phyloP scores from a whole-genome alignment of 2,329 filamentous ascomycete species.

The Kalmusia sp. region DNA sequence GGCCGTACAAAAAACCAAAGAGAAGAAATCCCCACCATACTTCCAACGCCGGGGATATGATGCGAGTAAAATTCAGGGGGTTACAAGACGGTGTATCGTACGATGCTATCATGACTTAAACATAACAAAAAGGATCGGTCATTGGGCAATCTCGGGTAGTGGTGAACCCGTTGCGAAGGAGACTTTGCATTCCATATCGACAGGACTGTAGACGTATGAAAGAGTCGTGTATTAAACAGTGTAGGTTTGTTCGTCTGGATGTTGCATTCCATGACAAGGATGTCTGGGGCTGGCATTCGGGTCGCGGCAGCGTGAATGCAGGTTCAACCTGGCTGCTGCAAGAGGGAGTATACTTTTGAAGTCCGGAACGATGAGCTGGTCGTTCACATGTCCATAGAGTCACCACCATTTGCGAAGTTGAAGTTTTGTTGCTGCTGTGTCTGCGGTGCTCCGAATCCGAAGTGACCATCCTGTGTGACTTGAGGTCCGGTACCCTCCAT shows the following conservation, averaged over 20 bases:
- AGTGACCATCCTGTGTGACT: constrained; percentile 75
- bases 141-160: constrained; percentile 20
- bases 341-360: constrained; percentile 4
- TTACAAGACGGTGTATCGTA: constrained; percentile 53
- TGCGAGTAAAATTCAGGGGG: constrained; percentile 44
- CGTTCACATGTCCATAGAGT: constrained; percentile 77
- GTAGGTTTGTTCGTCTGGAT: constrained; percentile 23
- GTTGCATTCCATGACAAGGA: constrained; percentile 17
- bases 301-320: constrained; percentile 3
- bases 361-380: constrained; percentile 7
- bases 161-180: constrained; percentile 10
- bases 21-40: constrained; percentile 26
- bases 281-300: constrained; percentile 17
- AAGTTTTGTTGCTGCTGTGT: constrained; percentile 75
- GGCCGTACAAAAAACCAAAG: constrained; percentile 26
- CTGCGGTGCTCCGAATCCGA: constrained; percentile 75
- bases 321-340: constrained; percentile 3
- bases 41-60: constrained; percentile 51
- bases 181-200: constrained; percentile 19
- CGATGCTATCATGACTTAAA: constrained; percentile 44
- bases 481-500: constrained; percentile 81
- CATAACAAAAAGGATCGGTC: constrained; percentile 39
- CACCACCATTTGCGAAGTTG: constrained; percentile 85
- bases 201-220: constrained; percentile 21
- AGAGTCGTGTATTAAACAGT: constrained; percentile 36